Evolutionary conservation across 73 alveolate genomes (phyloP), one percentile per base, ranked within the genome.

Genomic region (Stentor coeruleus): DNA sequence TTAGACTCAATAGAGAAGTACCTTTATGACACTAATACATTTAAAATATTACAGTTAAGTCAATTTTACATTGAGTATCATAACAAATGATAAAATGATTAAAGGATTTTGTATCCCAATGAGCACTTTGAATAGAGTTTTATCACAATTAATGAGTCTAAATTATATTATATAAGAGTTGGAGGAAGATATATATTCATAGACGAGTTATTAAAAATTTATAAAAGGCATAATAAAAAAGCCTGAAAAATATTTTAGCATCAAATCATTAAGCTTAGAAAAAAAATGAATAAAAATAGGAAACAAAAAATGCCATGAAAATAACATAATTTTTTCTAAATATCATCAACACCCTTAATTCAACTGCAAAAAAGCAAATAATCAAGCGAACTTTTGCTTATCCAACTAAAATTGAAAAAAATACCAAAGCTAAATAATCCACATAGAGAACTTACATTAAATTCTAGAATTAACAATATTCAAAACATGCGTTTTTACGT

Each of bases 141-240:
- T 11, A 66, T 20, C 40, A 20, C 79, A 66, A 79, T 86, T 39
- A 60, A 90, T 91, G 0, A 90, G 89, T 81, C 81, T 90, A 35
- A 90, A 77, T 35, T 86, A 90, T 80, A 93, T 15, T 79, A 86
- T 20, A 90, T 90, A 59, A 86, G 96, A 90, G 96, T 90, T 49
- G 96, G 96, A 37, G 96, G 96, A 66, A 93, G 96, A 0, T 90
- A 90, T 83, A 90, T 90, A 93, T 88, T 88, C 20, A 90, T 90
- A 39, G 96, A 90, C 39, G 96, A 90, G 49, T 90, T 90, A 81
- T 40, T 66, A 20, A 66, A 66, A 66, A 31, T 66, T 33, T 66
- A 66, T 2, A 20, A 20, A 1, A 11, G n/a, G 42, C 79, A 66
- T 28, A 31, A 15, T 40, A 66, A 66, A 66, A 40, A 66, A 66